Conservation (phyloP, 2,329 filamentous ascomycete species). For the Colletotrichum scovillei region DNA sequence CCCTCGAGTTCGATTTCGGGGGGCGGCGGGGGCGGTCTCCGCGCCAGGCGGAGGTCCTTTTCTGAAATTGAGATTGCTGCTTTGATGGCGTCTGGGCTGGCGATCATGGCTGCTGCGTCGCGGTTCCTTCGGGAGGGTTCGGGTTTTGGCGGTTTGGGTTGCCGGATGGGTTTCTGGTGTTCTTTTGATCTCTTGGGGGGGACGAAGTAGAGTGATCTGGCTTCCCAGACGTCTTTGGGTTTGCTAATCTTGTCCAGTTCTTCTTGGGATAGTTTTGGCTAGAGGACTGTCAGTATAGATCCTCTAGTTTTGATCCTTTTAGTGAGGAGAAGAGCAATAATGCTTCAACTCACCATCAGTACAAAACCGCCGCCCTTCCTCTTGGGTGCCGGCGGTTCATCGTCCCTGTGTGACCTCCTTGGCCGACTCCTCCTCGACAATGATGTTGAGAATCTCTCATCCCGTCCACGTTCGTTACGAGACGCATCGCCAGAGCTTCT, state of each 20-base stretch:
- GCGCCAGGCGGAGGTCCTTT: neutral
- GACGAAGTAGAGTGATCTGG: constrained; percentile 19
- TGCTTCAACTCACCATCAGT: neutral
- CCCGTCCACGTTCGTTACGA: neutral
- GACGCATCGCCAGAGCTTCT: neutral
- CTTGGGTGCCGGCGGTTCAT: neutral
- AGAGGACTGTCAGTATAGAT: neutral
- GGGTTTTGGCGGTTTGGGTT: neutral
- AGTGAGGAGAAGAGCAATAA: neutral
- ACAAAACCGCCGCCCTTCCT: constrained; percentile 1
- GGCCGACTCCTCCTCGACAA: neutral
- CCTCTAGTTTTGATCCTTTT: too few species aligned
- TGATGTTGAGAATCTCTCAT: neutral
- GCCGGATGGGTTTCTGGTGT: neutral
- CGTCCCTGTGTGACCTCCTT: neutral
- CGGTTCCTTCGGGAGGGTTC: neutral
- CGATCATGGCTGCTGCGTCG: neutral
- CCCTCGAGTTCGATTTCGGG: neutral
- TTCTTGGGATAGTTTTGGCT: constrained; percentile 16
- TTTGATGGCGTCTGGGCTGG: neutral
- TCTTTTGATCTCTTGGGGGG: constrained; percentile 14
- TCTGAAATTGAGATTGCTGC: neutral
- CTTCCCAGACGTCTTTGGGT: constrained; percentile 5
- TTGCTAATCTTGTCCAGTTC: constrained; percentile 22
- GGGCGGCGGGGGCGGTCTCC: neutral